These are phyloP conservation scores for Adansonia grandidieri DNA, from an alignment of 441 rosid species.

Conservation along the genomic window DNA sequence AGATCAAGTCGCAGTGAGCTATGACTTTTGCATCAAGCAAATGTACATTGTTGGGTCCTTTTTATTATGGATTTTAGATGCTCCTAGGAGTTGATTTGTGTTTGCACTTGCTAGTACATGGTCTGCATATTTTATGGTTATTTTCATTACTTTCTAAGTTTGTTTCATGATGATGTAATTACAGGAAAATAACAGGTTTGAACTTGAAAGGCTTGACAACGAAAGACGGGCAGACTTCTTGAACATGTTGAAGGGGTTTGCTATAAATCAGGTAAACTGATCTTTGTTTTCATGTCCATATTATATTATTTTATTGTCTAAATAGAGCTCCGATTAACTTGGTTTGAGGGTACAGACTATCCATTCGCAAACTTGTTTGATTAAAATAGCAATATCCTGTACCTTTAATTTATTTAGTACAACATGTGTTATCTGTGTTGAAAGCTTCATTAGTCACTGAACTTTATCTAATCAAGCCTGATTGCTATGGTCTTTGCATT, in stretches of 20 bases:
- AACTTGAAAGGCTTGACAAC: slow-evolving; percentile 82
- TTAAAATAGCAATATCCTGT: background rate
- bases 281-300: background rate
- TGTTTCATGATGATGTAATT: slow-evolving; percentile 32
- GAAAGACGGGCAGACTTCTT: slow-evolving; percentile 81
- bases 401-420: background rate
- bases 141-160: slow-evolving; percentile 18
- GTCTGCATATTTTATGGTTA: background rate
- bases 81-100: background rate
- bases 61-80: background rate
- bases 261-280: slow-evolving; percentile 70
- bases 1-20: background rate
- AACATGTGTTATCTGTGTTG: background rate
- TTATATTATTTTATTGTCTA: background rate
- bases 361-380: background rate
- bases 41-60: background rate
- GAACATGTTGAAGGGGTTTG: slow-evolving; percentile 93
- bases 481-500: background rate
- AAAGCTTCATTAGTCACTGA: background rate
- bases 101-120: background rate
- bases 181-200: slow-evolving; percentile 82
- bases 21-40: background rate
- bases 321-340: background rate
- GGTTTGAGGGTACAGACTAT: background rate
- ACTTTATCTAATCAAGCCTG: background rate